Base-by-base conservation (phyloP, 805 yeast genomes). In the Sporopachydermia quercuum region DNA sequence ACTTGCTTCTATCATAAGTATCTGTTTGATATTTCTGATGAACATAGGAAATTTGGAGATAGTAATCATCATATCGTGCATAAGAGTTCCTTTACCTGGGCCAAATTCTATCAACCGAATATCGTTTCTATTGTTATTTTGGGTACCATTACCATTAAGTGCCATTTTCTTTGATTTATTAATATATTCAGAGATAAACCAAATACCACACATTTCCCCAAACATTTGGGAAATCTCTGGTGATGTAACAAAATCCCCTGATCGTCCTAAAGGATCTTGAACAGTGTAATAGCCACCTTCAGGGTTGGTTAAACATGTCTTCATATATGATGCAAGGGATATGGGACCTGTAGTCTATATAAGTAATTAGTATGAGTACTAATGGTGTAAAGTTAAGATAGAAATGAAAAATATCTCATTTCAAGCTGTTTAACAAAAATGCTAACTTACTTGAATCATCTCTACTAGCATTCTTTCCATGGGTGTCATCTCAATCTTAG, bases 181-280 rank as follows among this genome's bases (percentile, higher is more conserved):
- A 14, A 58, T 41, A 8, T 58, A 14, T 6, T 58, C 54, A 8
- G 71, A 61, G 43, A 62, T 72, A 42, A 66, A 61, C 84, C 93
- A 84, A 3, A 84, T 59, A 0, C 91, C 94, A 43, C 81, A 66
- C 62, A 81, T 71, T 54, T 84, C 94, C 15, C 94, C 94, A 61
- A 83, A 84, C 60, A 83, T 78, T 34, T 82, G 83, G 4, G 89
- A 78, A 39, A 84, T 81, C 56, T 84, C 94, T 0, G 94, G 94
- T 0, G 89, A 78, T 0, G 94, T 84, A 39, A 78, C 67, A 54
- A 84, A 84, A 55, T 84, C 94, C 3, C 94, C 93, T 4, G 57
- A 53, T 2, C 55, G 42, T 19, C 79, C 83, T 27, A 84, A 61
- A 2, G 94, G 94, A 48, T 83, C 78, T 45, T 76, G 61, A 3